Base-by-base conservation (phyloP, 1,139 yeast genomes). In the Protomyces arabidopsidicola region DNA sequence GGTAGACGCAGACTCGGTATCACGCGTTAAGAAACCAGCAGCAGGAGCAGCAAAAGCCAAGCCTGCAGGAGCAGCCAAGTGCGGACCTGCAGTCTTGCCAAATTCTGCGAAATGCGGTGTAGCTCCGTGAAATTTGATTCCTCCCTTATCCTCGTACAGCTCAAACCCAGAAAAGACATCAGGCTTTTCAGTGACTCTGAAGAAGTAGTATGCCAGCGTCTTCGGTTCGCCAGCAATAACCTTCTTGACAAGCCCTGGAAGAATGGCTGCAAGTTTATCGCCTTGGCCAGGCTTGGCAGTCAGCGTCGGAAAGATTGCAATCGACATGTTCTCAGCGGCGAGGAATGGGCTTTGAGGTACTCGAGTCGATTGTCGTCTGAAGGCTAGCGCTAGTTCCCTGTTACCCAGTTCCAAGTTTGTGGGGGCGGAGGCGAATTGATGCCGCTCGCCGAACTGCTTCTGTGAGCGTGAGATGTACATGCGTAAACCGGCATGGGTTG, bases 161-260 rank as follows among this genome's bases (percentile, higher is more conserved):
- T 58, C 62, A 31, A 58, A 27, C 12, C 62, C 62, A 34, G 53
- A 36, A 18, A 58, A n/a, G 45, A 55, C 53, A 9, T 58, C 56
- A 12, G 62, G 62, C 8, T 53, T 27, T 12, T 51, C 53, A 20
- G 31, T 36, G 8, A 58, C 31, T 10, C 52, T 18, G 45, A 52
- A 58, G 56, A 58, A 58, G 35, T 52, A 58, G 38, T 58, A 58
- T 5, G 62, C 62, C 27, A 52, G 45, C 1, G 62, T 58, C 62
- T 52, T 52, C 20, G 62, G 56, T 34, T 58, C 53, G 36, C 34
- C 20, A 10, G n/a, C 36, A 5, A 42, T 42, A 24, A 42, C 48
- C 18, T 42, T n/a, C 10, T 42, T n/a, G 14, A 20, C 48, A 12
- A 42, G 48, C 9, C 24, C 24, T 6, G 48, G 48, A 12, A 42